Evolutionary conservation across 805 yeast species (phyloP), one percentile per base, ranked within the genome.

Genomic region (Kuraishia borneana): DNA sequence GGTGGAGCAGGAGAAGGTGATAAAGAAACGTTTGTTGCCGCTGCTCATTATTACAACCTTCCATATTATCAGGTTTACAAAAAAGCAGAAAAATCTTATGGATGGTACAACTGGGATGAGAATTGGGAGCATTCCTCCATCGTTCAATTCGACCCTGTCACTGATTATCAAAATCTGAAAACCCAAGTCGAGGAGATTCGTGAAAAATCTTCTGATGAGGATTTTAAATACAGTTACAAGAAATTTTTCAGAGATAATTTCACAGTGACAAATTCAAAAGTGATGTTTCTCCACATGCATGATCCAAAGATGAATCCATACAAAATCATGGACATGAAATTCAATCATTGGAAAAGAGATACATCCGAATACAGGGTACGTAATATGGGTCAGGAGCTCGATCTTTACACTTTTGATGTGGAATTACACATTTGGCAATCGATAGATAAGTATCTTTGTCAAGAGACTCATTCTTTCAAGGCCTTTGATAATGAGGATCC

Each of bases 1-100:
- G 78, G 80, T 19, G 63, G 65, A 28, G 67, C 65, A 5, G 88
- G 88, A n/a, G 83, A 76, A 53, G 87, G 87, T 35, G 87, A 80
- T 48, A 80, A 80, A 48, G 87, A 79, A 42, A 79, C 88, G 1
- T 75, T 76, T 39, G 60, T 78, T 37, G 83, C 87, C 0, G 82
- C 87, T 2, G 82, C 87, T 6, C 62, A 65, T 30, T 67, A 68
- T 14, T 58, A 67, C 34, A 56, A 59, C 3, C 50, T 64, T 32
- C 63, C 66, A 2, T 75, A 64, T 43, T 75, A 76, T 45, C 82
- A 76, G 53, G 63, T 69, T 6, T 62, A 65, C 38, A 62, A 67
- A 31, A 53, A 39, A 38, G 46, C 56, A 8, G 59, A 54, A 35
- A 41, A 50, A 31, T 51, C 53, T 9, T 54, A 38, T 36, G 60